Evolutionary conservation across 495 filamentous ascomycete species (phyloP).

Genomic region (Aspergillus sparsus): DNA sequence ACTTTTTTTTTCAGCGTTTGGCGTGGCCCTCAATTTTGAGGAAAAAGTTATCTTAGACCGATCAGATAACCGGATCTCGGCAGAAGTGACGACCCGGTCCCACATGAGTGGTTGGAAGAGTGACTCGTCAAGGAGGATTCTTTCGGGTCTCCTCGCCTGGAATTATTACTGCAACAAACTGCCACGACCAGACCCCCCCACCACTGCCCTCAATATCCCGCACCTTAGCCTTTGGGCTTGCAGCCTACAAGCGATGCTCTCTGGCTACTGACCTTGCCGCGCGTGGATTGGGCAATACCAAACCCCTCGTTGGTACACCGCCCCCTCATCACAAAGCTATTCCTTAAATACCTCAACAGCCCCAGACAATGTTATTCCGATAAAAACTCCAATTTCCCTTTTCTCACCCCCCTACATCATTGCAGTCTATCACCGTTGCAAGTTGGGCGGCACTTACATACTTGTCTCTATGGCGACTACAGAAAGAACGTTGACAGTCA

Average conservation of each 20-base stretch:
- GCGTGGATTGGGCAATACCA: conserved; percentile 30
- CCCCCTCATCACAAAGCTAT: conserved; percentile 23
- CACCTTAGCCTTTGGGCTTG: conserved; percentile 19
- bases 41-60: conserved; percentile 43
- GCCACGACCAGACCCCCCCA: conserved; percentile 10
- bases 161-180: conserved; percentile 19
- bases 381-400: conserved; percentile 12
- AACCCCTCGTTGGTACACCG: conserved; percentile 43
- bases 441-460: conserved; percentile 6
- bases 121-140: conserved; percentile 18
- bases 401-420: conserved; percentile 3
- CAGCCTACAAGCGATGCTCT: conserved; percentile 26
- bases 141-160: conserved; percentile 19
- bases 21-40: conserved; percentile 21
- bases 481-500: conserved; percentile 43
- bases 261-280: conserved; percentile 18
- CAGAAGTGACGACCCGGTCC: conserved; percentile 26
- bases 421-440: conserved; percentile 20
- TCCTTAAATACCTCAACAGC: conserved; percentile 26
- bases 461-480: conserved; percentile 41
- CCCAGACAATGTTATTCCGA: conserved; percentile 29
- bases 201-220: conserved; percentile 21
- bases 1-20: conserved; percentile 2
- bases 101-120: conserved; percentile 19
- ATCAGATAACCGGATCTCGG: conserved; percentile 46